phyloP scores from a whole-genome alignment of 176 grass and related monocot genomes.

The Echinochloa phyllopogon region DNA sequence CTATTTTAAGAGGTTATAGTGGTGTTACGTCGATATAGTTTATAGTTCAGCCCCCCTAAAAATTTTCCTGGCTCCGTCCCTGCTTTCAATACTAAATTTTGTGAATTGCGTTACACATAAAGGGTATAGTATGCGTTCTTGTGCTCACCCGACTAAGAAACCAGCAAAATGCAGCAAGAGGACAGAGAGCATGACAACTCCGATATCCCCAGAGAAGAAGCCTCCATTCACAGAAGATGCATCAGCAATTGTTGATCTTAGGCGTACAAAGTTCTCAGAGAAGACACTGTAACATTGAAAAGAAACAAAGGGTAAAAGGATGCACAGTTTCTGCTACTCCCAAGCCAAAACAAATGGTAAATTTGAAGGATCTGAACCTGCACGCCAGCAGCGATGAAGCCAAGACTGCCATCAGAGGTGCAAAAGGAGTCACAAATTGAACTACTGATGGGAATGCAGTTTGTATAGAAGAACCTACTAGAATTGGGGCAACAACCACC shows the following conservation, averaged over 20 bases:
- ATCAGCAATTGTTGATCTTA: constrained; percentile 56
- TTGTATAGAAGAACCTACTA: constrained; percentile 77
- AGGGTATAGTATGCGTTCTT: background rate
- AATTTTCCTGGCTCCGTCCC: no score
- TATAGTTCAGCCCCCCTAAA: no score
- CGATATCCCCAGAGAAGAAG: constrained; percentile 48
- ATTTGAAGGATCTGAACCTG: constrained; percentile 56
- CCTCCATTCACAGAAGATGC: constrained; percentile 45
- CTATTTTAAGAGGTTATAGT: no score
- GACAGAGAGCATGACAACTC: constrained; percentile 60
- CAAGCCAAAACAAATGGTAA: constrained; percentile 10
- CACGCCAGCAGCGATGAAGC: constrained; percentile 74
- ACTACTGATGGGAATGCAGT: constrained; percentile 69
- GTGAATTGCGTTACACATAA: background rate
- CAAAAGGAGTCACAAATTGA: constrained; percentile 63
- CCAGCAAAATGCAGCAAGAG: constrained; percentile 74
- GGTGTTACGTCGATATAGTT: no score
- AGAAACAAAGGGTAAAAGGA: background rate
- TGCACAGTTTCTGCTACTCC: constrained; percentile 17
- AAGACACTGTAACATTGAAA: constrained; percentile 61
- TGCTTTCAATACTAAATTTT: background rate
- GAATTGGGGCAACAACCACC: constrained; percentile 82
- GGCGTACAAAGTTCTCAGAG: constrained; percentile 75
- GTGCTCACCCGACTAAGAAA: constrained; percentile 72
- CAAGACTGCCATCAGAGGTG: constrained; percentile 77